These are phyloP conservation scores for Plasmodium chabaudi DNA, from an alignment of 169 alveolate species.

Conservation along the genomic window DNA sequence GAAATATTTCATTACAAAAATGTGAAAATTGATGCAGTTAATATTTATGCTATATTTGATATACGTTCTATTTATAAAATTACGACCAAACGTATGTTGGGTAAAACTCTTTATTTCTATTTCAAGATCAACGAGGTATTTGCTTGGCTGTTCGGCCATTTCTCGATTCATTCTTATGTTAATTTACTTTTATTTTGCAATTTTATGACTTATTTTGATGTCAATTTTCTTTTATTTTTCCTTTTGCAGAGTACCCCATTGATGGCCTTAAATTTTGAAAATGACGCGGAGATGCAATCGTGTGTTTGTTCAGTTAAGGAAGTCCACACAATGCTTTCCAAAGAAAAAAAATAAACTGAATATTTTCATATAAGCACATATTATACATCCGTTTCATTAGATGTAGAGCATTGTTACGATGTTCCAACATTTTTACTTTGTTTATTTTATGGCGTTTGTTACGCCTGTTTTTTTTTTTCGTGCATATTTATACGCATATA, in stretches of 20 bases:
- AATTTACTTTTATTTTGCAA: neutral
- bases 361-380: no score
- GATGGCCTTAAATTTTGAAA: slow-evolving; percentile 61
- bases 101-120: slow-evolving; percentile 77
- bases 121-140: slow-evolving; percentile 77
- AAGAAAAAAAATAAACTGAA: neutral
- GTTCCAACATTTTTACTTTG: neutral
- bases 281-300: slow-evolving; percentile 60
- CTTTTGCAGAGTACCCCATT: slow-evolving; percentile 45
- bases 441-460: neutral
- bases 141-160: neutral
- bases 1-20: neutral
- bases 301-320: slow-evolving; percentile 56
- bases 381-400: no score
- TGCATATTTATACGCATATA: neutral
- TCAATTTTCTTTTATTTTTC: slow-evolving; percentile 15
- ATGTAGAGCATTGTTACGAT: neutral
- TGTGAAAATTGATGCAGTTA: slow-evolving; percentile 63
- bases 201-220: slow-evolving; percentile 1
- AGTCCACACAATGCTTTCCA: slow-evolving; percentile 19
- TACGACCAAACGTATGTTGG: slow-evolving; percentile 73
- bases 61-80: slow-evolving; percentile 77
- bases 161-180: neutral
- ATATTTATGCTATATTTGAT: slow-evolving; percentile 77
- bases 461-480: neutral